Percentiles rank a stretch among this genome's conserved stretches.
phyloP scores from a whole-genome alignment of 1,284 basidiomycete species.

The Peniophora sp. region DNA sequence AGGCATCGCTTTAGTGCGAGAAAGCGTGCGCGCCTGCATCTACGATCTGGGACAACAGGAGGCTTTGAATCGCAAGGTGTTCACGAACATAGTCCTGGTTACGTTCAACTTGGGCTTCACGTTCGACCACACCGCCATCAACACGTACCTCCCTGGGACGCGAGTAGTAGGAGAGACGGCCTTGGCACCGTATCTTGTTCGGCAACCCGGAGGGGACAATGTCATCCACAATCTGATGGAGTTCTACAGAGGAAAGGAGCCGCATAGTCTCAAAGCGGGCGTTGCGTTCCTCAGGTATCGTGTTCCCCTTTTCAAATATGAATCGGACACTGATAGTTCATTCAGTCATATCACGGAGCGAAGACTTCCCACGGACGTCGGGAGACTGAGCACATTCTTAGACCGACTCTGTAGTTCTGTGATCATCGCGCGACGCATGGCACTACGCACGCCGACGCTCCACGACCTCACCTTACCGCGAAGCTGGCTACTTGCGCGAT shows the following conservation, averaged over 20 bases:
- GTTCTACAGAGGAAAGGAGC: conserved; percentile 15
- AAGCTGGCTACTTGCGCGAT: conserved; percentile 32
- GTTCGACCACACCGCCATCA: not conserved
- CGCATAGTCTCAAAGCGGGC: conserved; percentile 20
- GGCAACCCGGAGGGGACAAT: conserved; percentile 15
- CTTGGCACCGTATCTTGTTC: not conserved
- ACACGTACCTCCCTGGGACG: conserved; percentile 11
- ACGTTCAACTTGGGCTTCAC: not conserved
- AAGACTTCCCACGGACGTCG: conserved; percentile 27
- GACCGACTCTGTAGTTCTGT: conserved; percentile 33
- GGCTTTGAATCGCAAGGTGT: not conserved
- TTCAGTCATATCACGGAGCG: conserved; percentile 33
- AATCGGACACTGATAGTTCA: not conserved
- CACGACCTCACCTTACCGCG: conserved; percentile 40
- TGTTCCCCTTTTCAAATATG: not conserved
- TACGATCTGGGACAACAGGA: not conserved
- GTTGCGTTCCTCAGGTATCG: conserved; percentile 16
- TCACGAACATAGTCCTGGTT: not conserved
- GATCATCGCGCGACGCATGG: conserved; percentile 23
- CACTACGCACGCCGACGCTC: conserved; percentile 15
- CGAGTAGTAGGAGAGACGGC: conserved; percentile 5
- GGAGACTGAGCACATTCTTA: conserved; percentile 35
- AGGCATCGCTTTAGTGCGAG: not conserved
- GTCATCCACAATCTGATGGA: conserved; percentile 29
- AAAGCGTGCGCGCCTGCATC: not conserved